Base-by-base conservation (phyloP, 768 basidiomycete genomes). In the Grammothele lineata region DNA sequence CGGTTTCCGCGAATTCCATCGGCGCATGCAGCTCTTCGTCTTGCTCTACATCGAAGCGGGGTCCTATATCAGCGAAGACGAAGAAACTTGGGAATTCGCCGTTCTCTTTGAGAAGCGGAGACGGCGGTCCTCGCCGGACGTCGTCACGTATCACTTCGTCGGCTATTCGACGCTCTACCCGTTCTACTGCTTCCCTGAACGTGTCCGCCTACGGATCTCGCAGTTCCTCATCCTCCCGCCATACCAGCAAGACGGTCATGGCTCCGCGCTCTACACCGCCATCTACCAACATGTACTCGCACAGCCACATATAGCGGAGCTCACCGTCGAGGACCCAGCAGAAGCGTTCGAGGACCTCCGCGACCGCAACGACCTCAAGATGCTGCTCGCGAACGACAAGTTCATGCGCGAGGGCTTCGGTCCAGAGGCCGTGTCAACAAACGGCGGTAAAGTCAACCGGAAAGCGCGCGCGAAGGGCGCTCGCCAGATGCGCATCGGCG, bases 261-360 rank as follows among this genome's bases (percentile, higher is more conserved):
- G 95, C 50, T 92, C 93, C 40, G 83, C 86, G 53, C 78, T 98
- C 11, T 98, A 96, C 72, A 78, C 71, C 37, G 81, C 92, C 1
- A 84, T 92, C 43, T 95, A 94, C 69, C 75, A 82, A 59, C 78
- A 89, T 59, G 76, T 88, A 17, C 64, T 87, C 35, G 69, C 76
- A 12, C 77, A 77, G 39, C 73, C 83, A 2, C 69, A 77, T 40
- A 79, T 95, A 32, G 84, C 87, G n/a, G 95, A 98, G 65, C 69
- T 98, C 34, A 96, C 93, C 1, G 89, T 99, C 18, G 96, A 99
- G 68, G 96, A 99, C 63, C 96, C 96, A 1, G 92, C 92, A 0
- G 96, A 99, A 68, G 89, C 91, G 9, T 97, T 99, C 60, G 95
- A 98, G 64, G 96, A 98, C 64, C 75, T 98, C 35, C 75, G 95